Conservation (phyloP, 2,329 filamentous ascomycete genomes). For the Leptosphaerulina australis region DNA sequence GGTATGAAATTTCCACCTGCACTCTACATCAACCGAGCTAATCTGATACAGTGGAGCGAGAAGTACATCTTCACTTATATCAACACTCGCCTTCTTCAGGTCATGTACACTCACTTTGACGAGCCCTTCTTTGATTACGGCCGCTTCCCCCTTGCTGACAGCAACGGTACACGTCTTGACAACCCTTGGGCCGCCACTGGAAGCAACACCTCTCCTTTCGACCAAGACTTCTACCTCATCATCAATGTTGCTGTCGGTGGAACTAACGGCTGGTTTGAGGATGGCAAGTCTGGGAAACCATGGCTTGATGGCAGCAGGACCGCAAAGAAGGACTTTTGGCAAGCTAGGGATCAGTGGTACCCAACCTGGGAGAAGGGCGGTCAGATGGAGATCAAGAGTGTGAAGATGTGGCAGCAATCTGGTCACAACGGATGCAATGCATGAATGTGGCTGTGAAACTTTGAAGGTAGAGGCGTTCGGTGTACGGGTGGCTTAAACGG, state of each 20-base stretch:
- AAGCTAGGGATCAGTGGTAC: slow-evolving; percentile 67
- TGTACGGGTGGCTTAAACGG: slow-evolving; percentile 20
- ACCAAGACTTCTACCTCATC: slow-evolving; percentile 76
- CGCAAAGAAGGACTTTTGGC: slow-evolving; percentile 79
- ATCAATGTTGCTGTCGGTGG: slow-evolving; percentile 77
- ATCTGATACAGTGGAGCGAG: slow-evolving; percentile 67
- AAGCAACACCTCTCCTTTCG: slow-evolving; percentile 71
- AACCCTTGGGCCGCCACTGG: slow-evolving; percentile 70
- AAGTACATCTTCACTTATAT: slow-evolving; percentile 90
- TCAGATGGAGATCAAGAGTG: slow-evolving; percentile 70
- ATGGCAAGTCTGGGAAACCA: slow-evolving; percentile 73
- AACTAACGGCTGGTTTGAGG: slow-evolving; percentile 84
- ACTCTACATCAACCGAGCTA: not conserved
- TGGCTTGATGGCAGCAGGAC: slow-evolving; percentile 74
- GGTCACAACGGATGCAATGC: slow-evolving; percentile 55
- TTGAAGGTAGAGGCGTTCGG: slow-evolving; percentile 14
- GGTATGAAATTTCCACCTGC: slow-evolving; percentile 21
- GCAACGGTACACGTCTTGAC: slow-evolving; percentile 68
- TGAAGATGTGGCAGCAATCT: slow-evolving; percentile 61
- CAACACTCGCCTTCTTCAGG: slow-evolving; percentile 78
- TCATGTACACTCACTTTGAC: slow-evolving; percentile 77
- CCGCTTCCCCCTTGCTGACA: slow-evolving; percentile 66
- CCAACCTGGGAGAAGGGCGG: slow-evolving; percentile 71
- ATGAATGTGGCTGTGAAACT: not conserved
- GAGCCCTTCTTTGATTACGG: slow-evolving; percentile 71